Conservation (phyloP, 2,329 filamentous ascomycete genomes). For the Aspergillus sp. region DNA sequence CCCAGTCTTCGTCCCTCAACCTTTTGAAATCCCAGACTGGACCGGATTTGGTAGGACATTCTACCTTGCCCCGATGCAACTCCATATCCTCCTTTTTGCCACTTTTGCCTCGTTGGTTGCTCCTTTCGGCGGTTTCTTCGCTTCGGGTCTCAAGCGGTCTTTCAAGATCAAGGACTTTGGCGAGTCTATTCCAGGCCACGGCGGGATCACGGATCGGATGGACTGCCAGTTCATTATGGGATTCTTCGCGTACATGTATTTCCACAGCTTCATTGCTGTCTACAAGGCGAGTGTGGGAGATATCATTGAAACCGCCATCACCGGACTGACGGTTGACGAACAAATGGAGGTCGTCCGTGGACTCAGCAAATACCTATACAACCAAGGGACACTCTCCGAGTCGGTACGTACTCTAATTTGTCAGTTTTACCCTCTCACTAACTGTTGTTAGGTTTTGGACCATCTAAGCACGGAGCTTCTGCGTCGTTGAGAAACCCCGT, state of each 20-base stretch:
- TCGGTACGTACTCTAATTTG: slow-evolving; percentile 42
- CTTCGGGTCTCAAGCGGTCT: slow-evolving; percentile 92
- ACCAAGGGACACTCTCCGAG: slow-evolving; percentile 58
- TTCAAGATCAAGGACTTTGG: slow-evolving; percentile 99
- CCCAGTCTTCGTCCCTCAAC: slow-evolving; percentile 80
- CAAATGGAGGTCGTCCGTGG: slow-evolving; percentile 76
- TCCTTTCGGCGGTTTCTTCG: slow-evolving; percentile 97
- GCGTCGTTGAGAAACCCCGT: not conserved
- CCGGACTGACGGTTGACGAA: slow-evolving; percentile 80
- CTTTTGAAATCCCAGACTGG: slow-evolving; percentile 70
- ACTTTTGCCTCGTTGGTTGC: slow-evolving; percentile 96
- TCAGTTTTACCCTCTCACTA: not conserved
- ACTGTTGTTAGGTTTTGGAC: slow-evolving; percentile 7
- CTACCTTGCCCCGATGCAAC: slow-evolving; percentile 82
- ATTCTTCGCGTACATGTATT: slow-evolving; percentile 97
- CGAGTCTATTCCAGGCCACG: slow-evolving; percentile 94
- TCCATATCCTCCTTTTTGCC: slow-evolving; percentile 85
- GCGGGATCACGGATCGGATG: slow-evolving; percentile 98
- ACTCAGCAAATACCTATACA: slow-evolving; percentile 63
- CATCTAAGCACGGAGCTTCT: slow-evolving; percentile 8
- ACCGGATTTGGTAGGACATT: slow-evolving; percentile 72
- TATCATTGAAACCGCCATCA: slow-evolving; percentile 89
- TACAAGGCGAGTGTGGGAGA: slow-evolving; percentile 82
- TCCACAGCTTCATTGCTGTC: slow-evolving; percentile 91
- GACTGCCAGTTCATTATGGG: slow-evolving; percentile 99